These are phyloP conservation scores for Colletotrichum chlorophyti DNA, from an alignment of 2,329 filamentous ascomycete genomes.

Conservation along the genomic window DNA sequence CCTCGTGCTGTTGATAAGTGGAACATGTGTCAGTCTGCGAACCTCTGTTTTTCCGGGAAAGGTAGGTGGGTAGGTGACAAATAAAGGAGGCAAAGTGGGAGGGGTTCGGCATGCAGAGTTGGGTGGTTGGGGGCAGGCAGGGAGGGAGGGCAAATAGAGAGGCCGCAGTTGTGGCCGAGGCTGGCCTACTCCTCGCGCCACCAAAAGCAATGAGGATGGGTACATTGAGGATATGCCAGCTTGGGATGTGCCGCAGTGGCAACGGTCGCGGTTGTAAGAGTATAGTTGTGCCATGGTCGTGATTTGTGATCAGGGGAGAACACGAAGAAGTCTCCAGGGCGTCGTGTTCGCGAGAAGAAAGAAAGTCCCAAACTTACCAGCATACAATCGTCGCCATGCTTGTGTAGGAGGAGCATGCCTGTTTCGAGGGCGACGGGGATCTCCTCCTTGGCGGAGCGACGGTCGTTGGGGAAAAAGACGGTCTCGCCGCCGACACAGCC, in stretches of 20 bases:
- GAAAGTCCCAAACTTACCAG: slow-evolving; percentile 69
- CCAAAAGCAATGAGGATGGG: slow-evolving; percentile 19
- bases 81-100: background rate
- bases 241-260: slow-evolving; percentile 9
- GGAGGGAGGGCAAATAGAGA: background rate
- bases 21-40: slow-evolving; percentile 23
- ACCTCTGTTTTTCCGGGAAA: slow-evolving; percentile 1
- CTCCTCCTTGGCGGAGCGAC: slow-evolving; percentile 63
- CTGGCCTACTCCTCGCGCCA: slow-evolving; percentile 18
- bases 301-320: slow-evolving; percentile 15
- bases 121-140: background rate
- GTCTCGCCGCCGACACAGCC: slow-evolving; percentile 88
- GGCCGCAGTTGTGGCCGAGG: slow-evolving; percentile 19
- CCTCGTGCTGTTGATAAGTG: slow-evolving; percentile 69
- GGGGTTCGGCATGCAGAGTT: slow-evolving; percentile 31
- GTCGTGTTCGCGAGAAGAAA: background rate
- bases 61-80: too few relatives aligned
- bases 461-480: slow-evolving; percentile 82
- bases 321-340: background rate
- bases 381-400: slow-evolving; percentile 88
- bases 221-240: slow-evolving; percentile 2
- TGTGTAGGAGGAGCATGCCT: slow-evolving; percentile 87
- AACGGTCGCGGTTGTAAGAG: slow-evolving; percentile 10
- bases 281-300: background rate
- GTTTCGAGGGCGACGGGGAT: slow-evolving; percentile 78